Evolutionary conservation across 352 stramenopile genomes (phyloP).

Genomic region (Phytopythium oedochilum): DNA sequence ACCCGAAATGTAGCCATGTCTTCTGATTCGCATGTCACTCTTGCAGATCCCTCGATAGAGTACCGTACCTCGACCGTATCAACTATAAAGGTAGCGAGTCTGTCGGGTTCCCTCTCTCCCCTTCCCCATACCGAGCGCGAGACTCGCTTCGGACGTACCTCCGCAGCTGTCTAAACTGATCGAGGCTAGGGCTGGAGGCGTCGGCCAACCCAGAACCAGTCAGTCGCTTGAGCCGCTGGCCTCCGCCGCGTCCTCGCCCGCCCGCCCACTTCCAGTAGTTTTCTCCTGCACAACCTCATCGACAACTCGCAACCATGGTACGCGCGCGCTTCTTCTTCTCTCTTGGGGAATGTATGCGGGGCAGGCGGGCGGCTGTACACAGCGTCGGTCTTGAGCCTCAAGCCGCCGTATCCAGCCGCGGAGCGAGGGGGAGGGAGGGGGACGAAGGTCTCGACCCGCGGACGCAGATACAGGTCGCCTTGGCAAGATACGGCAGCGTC

Average conservation of each 20-base stretch:
- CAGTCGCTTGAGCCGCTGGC: slow-evolving; percentile 5
- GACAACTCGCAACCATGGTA: slow-evolving; percentile 82
- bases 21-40: not conserved
- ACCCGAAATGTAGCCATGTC: slow-evolving; percentile 18
- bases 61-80: too few relatives aligned
- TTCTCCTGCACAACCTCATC: slow-evolving; percentile 83
- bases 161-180: not conserved
- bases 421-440: too few relatives aligned
- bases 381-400: too few relatives aligned
- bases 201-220: not conserved
- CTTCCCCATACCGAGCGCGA: not conserved
- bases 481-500: too few relatives aligned
- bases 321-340: slow-evolving; percentile 8
- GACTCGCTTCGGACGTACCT: not conserved
- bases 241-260: not conserved
- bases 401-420: too few relatives aligned
- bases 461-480: too few relatives aligned
- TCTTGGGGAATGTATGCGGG: slow-evolving; percentile 3
- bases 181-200: not conserved
- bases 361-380: too few relatives aligned
- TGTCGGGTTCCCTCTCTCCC: too few relatives aligned
- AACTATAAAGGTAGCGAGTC: too few relatives aligned
- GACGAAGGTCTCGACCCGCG: too few relatives aligned
- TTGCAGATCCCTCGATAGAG: not conserved
- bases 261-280: slow-evolving; percentile 35